Evolutionary conservation across 352 stramenopile genomes (phyloP).

Genomic region (Phytophthora europaea): DNA sequence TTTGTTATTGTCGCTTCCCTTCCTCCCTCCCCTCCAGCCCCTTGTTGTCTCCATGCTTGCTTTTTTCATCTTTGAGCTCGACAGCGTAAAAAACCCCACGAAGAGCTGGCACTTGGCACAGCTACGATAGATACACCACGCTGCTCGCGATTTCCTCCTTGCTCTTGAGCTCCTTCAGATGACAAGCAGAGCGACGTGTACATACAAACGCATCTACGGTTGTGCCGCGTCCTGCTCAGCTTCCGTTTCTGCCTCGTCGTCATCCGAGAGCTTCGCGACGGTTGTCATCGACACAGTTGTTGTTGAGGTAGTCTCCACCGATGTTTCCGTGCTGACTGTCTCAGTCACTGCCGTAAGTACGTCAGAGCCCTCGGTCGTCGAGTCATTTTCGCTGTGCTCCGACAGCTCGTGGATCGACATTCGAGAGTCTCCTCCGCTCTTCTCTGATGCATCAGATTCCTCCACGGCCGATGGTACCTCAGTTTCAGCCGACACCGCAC

Average conservation of each 20-base stretch:
- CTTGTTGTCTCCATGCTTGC: too few relatives aligned
- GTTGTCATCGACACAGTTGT: constrained; percentile 20
- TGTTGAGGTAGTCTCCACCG: constrained; percentile 17
- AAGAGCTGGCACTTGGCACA: constrained; percentile 1
- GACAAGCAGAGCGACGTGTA: constrained; percentile 20
- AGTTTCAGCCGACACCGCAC: constrained; percentile 7
- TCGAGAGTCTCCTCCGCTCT: constrained; percentile 37
- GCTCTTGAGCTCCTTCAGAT: constrained; percentile 6
- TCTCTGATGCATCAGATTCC: constrained; percentile 13
- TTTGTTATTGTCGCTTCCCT: constrained; percentile 22
- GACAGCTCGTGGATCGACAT: constrained; percentile 71
- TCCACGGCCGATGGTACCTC: constrained; percentile 8
- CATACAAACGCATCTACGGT: constrained; percentile 37
- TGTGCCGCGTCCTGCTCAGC: constrained; percentile 21
- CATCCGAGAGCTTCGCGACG: constrained; percentile 27
- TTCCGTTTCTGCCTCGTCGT: constrained; percentile 19
- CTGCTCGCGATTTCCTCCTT: constrained; percentile 6
- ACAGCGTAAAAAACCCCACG: too few relatives aligned
- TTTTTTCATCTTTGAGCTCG: neutral
- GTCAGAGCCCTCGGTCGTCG: neutral
- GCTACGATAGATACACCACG: constrained; percentile 34
- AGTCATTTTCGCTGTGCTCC: constrained; percentile 38
- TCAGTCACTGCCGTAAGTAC: constrained; percentile 13
- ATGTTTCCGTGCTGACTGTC: constrained; percentile 26
- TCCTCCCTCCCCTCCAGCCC: neutral